phyloP scores from a whole-genome alignment of 805 yeast genomes.

The Metschnikowia anglica region DNA sequence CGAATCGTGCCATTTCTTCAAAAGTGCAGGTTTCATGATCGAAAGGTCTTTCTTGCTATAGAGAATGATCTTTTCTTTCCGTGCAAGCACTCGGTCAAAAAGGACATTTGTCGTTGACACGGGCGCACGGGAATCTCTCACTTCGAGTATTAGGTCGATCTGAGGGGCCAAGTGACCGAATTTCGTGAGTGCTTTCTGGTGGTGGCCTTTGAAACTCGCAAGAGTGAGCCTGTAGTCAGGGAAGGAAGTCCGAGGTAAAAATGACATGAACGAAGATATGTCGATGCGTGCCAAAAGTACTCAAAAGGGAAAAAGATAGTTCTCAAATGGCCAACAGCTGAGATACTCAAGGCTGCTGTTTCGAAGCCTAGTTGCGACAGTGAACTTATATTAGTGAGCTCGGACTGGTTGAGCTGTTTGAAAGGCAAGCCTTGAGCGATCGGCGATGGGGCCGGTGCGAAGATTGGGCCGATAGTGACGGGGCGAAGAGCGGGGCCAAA shows the following conservation, averaged over 20 bases:
- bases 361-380: no score
- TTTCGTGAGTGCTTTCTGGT: slow-evolving; percentile 68
- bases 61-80: slow-evolving; percentile 57
- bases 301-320: no score
- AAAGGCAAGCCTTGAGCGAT: no score
- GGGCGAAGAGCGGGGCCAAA: no score
- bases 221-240: slow-evolving; percentile 69
- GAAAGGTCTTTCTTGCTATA: slow-evolving; percentile 78
- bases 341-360: no score
- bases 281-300: no score
- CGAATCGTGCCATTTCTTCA: slow-evolving; percentile 36
- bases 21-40: slow-evolving; percentile 36
- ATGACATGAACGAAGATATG: slow-evolving; percentile 40
- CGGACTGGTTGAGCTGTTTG: no score
- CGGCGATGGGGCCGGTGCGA: no score
- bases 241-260: slow-evolving; percentile 68
- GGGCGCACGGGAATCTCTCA: slow-evolving; percentile 90
- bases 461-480: no score
- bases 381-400: no score
- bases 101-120: slow-evolving; percentile 75
- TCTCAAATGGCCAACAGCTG: no score
- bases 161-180: slow-evolving; percentile 73
- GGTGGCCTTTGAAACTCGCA: slow-evolving; percentile 90
- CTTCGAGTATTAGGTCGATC: slow-evolving; percentile 76
- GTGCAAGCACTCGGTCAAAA: slow-evolving; percentile 63